phyloP scores from a whole-genome alignment of 768 basidiomycete genomes.

The Lanmaoa rubissima region DNA sequence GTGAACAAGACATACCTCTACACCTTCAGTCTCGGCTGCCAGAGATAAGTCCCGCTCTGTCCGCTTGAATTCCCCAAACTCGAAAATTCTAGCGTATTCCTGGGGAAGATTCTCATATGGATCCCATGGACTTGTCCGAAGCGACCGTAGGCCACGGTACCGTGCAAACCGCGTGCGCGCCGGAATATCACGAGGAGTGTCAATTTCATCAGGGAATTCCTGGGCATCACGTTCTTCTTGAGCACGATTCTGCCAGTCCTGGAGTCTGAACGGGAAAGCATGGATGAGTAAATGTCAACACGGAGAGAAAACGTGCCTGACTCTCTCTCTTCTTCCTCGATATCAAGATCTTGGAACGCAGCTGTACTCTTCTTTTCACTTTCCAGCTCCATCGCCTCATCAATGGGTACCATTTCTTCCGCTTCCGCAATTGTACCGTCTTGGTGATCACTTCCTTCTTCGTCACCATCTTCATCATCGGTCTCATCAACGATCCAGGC shows the following conservation, averaged over 20 bases:
- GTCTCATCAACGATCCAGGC: constrained; percentile 92
- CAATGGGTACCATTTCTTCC: constrained; percentile 61
- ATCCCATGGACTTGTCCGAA: constrained; percentile 97
- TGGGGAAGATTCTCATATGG: constrained; percentile 92
- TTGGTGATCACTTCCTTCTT: constrained; percentile 44
- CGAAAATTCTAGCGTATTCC: constrained; percentile 94
- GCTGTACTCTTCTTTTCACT: constrained; percentile 50
- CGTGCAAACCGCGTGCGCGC: constrained; percentile 86
- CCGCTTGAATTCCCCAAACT: constrained; percentile 91
- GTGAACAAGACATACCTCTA: constrained; percentile 54
- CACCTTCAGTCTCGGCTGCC: constrained; percentile 62
- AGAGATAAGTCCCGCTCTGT: constrained; percentile 73
- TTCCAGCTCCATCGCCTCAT: constrained; percentile 56
- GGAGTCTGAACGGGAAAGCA: constrained; percentile 45
- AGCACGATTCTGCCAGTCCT: constrained; percentile 65
- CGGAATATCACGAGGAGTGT: constrained; percentile 83
- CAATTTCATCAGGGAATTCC: constrained; percentile 94
- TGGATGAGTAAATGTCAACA: neutral
- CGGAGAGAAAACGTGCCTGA: constrained; percentile 37
- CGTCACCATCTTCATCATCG: constrained; percentile 57
- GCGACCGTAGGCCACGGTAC: constrained; percentile 86
- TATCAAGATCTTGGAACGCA: constrained; percentile 73
- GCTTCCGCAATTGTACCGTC: constrained; percentile 41
- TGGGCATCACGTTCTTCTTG: constrained; percentile 79
- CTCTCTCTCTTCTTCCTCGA: constrained; percentile 87